phyloP scores from a whole-genome alignment of 2,329 filamentous ascomycete species.

The Fusarium camptoceras region DNA sequence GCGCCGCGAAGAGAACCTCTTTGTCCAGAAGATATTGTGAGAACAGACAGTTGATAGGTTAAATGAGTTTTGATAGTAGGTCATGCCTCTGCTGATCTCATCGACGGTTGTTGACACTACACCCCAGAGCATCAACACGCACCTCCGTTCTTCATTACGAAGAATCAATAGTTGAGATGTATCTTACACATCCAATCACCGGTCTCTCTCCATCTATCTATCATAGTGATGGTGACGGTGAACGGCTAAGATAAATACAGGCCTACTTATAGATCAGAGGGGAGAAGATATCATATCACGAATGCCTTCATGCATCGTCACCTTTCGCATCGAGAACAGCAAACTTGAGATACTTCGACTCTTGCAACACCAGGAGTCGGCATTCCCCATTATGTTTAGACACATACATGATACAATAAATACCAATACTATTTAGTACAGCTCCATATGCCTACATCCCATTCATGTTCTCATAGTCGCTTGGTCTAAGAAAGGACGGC shows the following conservation, averaged over 20 bases:
- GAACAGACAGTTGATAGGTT: background rate
- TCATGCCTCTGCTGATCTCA: background rate
- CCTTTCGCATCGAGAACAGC: background rate
- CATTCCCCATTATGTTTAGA: constrained; percentile 4
- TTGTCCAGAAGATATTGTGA: background rate
- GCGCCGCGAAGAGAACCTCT: background rate
- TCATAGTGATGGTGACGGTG: background rate
- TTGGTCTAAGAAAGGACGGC: constrained; percentile 26
- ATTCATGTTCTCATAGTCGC: constrained; percentile 20
- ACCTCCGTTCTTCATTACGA: background rate
- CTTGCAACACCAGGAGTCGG: background rate
- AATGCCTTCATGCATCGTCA: background rate
- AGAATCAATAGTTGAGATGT: background rate
- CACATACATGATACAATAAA: constrained; percentile 34
- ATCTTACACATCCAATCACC: background rate
- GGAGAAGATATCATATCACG: background rate
- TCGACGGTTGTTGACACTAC: background rate
- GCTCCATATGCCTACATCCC: constrained; percentile 24
- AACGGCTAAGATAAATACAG: background rate
- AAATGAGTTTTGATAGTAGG: background rate
- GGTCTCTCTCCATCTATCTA: background rate
- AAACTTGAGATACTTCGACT: background rate
- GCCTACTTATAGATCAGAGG: too few species aligned
- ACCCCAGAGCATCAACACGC: background rate
- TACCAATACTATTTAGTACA: constrained; percentile 24